Evolutionary conservation across 805 yeast genomes (phyloP).

Genomic region (Wickerhamiella alocasiicola): DNA sequence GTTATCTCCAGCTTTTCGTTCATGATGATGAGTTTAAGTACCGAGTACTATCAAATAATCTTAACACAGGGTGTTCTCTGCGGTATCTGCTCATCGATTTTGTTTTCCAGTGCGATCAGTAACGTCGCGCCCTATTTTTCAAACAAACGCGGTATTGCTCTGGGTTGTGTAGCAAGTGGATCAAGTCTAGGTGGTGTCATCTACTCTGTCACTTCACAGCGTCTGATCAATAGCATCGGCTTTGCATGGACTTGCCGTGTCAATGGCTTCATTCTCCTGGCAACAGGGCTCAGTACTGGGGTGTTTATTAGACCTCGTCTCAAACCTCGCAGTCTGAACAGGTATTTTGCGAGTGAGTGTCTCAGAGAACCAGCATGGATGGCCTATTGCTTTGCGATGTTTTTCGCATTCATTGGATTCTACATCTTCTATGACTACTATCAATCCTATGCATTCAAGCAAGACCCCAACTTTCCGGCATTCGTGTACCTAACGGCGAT

Average conservation of each 20-base stretch:
- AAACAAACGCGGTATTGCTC: constrained; percentile 34
- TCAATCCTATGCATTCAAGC: constrained; percentile 24
- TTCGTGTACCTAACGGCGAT: constrained; percentile 26
- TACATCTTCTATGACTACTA: constrained; percentile 28
- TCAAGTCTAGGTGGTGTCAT: constrained; percentile 41
- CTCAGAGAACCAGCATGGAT: constrained; percentile 23
- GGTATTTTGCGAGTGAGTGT: constrained; percentile 21
- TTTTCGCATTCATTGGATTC: constrained; percentile 25
- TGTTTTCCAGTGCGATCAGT: constrained; percentile 35
- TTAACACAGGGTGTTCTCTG: constrained; percentile 40
- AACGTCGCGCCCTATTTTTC: constrained; percentile 36
- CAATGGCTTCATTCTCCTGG: constrained; percentile 35
- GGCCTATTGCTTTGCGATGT: constrained; percentile 20
- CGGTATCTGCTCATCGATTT: constrained; percentile 34
- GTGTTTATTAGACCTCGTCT: constrained; percentile 23
- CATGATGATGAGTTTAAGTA: constrained; percentile 29
- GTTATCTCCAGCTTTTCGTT: constrained; percentile 20
- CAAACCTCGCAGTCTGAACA: constrained; percentile 20
- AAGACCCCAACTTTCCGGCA: constrained; percentile 17
- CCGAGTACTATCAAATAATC: constrained; percentile 38
- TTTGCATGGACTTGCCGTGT: constrained; percentile 43
- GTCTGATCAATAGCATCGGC: constrained; percentile 34
- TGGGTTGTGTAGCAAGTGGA: constrained; percentile 37
- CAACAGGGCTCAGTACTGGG: constrained; percentile 21
- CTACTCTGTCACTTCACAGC: constrained; percentile 37